These are phyloP conservation scores for Garcia nutans DNA, from an alignment of 345 rosid genomes.

Conservation along the genomic window DNA sequence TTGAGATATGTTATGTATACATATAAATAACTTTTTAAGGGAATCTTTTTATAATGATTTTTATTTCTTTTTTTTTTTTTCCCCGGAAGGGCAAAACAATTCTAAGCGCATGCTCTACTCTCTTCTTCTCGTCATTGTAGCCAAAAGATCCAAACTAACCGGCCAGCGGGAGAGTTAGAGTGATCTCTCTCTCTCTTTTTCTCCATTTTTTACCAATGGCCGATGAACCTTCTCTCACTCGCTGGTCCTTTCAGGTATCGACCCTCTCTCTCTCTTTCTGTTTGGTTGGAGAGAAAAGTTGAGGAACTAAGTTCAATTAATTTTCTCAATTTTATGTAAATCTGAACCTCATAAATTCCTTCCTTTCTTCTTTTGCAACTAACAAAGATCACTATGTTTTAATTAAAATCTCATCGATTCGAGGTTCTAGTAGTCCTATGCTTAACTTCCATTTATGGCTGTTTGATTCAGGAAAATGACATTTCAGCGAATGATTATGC, in stretches of 20 bases:
- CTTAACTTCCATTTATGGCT: neutral
- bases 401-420: neutral
- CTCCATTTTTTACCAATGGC: constrained; percentile 36
- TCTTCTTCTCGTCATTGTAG: neutral
- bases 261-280: neutral
- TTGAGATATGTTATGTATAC: too few relatives aligned
- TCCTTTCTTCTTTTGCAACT: neutral
- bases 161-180: neutral
- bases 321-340: neutral
- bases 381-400: neutral
- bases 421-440: neutral
- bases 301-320: neutral
- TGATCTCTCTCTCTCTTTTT: constrained; percentile 5
- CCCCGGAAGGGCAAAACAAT: too few relatives aligned
- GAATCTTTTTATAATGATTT: too few relatives aligned
- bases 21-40: too few relatives aligned
- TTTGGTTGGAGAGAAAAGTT: constrained; percentile 6
- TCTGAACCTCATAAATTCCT: neutral
- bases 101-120: neutral
- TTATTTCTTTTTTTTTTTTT: too few relatives aligned
- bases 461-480: neutral
- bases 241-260: constrained; percentile 86
- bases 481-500: constrained; percentile 11
- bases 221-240: constrained; percentile 70
- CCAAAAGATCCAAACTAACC: constrained; percentile 4